Evolutionary conservation across 805 yeast genomes (phyloP).

Genomic region (Candida railenensis): DNA sequence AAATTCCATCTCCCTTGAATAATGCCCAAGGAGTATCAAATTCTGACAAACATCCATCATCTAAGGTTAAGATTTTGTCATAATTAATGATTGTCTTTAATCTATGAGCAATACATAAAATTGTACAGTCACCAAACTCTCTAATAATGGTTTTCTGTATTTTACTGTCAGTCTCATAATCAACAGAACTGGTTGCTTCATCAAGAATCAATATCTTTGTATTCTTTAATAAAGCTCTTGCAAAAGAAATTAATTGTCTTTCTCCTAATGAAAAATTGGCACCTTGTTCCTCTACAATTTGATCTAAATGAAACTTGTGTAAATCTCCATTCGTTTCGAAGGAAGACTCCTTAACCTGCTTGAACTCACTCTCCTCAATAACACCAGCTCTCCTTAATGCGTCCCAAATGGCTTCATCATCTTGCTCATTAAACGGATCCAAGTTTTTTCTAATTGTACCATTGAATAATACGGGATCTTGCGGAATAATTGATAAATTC

Average conservation of each 20-base stretch:
- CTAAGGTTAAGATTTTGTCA: constrained; percentile 78
- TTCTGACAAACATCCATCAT: constrained; percentile 74
- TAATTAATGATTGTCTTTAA: constrained; percentile 71
- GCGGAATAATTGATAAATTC: constrained; percentile 66
- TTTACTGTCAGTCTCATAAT: constrained; percentile 80
- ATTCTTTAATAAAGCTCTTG: constrained; percentile 77
- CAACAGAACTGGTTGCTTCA: constrained; percentile 81
- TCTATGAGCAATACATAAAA: constrained; percentile 86
- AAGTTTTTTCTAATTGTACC: constrained; percentile 59
- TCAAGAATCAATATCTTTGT: constrained; percentile 78
- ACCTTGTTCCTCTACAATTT: constrained; percentile 64
- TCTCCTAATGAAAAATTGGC: constrained; percentile 74
- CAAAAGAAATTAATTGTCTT: constrained; percentile 74
- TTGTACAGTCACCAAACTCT: constrained; percentile 71
- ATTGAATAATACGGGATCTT: constrained; percentile 65
- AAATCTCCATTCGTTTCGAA: constrained; percentile 14
- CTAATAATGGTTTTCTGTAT: constrained; percentile 72
- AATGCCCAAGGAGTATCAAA: constrained; percentile 73
- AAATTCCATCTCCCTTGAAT: constrained; percentile 52
- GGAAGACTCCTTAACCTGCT: constrained; percentile 25
- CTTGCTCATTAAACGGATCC: constrained; percentile 56
- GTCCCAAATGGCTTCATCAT: constrained; percentile 57
- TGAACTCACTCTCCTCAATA: constrained; percentile 35
- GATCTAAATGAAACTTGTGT: constrained; percentile 45
- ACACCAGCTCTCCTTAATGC: constrained; percentile 58